Base-by-base conservation (phyloP, 2,329 filamentous ascomycete genomes). In the Penicillium sp. region DNA sequence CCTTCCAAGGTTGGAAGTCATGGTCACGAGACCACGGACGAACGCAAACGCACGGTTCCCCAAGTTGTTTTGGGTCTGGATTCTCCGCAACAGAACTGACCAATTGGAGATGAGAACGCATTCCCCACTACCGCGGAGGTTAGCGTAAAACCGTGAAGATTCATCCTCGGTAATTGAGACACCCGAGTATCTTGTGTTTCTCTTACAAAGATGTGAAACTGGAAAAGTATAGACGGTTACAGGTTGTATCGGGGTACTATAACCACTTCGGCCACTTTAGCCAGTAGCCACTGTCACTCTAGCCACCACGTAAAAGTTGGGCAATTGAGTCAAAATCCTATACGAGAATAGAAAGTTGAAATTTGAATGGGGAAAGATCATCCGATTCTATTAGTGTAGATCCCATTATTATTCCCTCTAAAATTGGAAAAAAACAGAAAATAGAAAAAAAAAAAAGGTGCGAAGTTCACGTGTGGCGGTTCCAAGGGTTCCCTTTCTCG, bases 401-500 rank as follows among this genome's bases (percentile, higher is more conserved):
- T 50, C 35, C 3, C 6, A 27, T 42, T 43, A 2, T 10, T 27
- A 27, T 43, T 27, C 5, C 15, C 41, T 6, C 41, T 21, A 23
- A 51, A 43, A 33, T 35, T 25, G 38, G 13, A 27, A 33, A n/a
- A 7, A 19, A n/a, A 33, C 7, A 25, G 23, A n/a, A 13, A 31
- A 33, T n/a, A n/a, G 25, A 47, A n/a, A 10, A 21, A 33, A 15
- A 15, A 33, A 35, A 42, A 51, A 40, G 19, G 31, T 7, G 13
- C 23, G 3, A 56, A 45, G 17, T 42, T 56, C 48, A 51, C 23
- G 54, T 56, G 54, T 56, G 54, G 54, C 54, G 53, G 46, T 51
- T 51, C 48, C 29, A 27, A 27, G 50, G 50, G 31, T 25, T 53
- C 41, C 50, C 54, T 56, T 56, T 56, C 54, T 56, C 29, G 54